Percentiles rank a stretch among this genome's conserved stretches.
Evolutionary conservation across 1,139 yeast genomes (phyloP).

Genomic region (Saccharomyces pastorianus): DNA sequence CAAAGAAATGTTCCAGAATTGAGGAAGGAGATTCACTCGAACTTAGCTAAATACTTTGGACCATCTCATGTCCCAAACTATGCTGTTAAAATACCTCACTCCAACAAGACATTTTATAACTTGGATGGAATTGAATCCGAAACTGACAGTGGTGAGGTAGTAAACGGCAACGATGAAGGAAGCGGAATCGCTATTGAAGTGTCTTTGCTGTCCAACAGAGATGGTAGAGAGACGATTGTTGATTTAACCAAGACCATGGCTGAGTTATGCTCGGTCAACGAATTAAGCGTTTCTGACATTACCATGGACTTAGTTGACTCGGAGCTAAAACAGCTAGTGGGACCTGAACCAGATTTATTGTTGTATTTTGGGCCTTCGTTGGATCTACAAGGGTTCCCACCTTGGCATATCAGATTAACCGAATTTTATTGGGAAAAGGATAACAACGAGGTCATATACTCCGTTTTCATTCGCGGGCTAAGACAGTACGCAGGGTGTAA

Average conservation of each 20-base stretch:
- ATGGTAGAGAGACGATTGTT: slow-evolving; percentile 85
- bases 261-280: slow-evolving; percentile 56
- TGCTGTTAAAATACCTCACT: slow-evolving; percentile 53
- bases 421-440: slow-evolving; percentile 91
- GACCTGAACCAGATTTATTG: slow-evolving; percentile 84
- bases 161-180: slow-evolving; percentile 15
- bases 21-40: slow-evolving; percentile 50
- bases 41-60: slow-evolving; percentile 69
- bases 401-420: slow-evolving; percentile 90
- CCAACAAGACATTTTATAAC: slow-evolving; percentile 35
- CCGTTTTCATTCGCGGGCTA: slow-evolving; percentile 77
- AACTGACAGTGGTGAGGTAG: slow-evolving; percentile 29
- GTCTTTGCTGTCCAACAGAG: slow-evolving; percentile 60
- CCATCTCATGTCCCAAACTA: slow-evolving; percentile 57
- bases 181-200: slow-evolving; percentile 50
- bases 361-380: slow-evolving; percentile 77
- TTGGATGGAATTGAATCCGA: slow-evolving; percentile 30
- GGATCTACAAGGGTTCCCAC: slow-evolving; percentile 91
- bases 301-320: slow-evolving; percentile 67
- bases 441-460: slow-evolving; percentile 69
- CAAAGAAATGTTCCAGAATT: slow-evolving; percentile 50
- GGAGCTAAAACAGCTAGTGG: slow-evolving; percentile 68
- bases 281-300: slow-evolving; percentile 58
- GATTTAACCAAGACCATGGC: slow-evolving; percentile 84
- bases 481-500: slow-evolving; percentile 74